Evolutionary conservation across 306 rosid genomes (phyloP).

Genomic region (Gillenia trifoliata): DNA sequence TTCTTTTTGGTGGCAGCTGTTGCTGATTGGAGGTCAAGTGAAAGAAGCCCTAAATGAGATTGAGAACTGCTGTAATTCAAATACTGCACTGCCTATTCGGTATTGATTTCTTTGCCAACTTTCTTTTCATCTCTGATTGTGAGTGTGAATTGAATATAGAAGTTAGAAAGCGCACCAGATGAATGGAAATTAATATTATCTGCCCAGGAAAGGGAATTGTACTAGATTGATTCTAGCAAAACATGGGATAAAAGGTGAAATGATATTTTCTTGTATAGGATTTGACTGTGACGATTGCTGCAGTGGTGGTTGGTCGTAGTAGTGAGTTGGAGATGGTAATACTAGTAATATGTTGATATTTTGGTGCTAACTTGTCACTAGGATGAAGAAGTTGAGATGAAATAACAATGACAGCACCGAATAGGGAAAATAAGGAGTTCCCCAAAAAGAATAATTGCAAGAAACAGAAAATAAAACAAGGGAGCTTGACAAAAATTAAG

Average conservation of each 20-base stretch:
- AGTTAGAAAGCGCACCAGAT: not conserved
- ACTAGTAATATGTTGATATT: too few relatives aligned
- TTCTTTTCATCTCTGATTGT: conserved; percentile 6
- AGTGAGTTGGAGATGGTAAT: too few relatives aligned
- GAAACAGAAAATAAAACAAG: too few relatives aligned
- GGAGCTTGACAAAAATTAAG: too few relatives aligned
- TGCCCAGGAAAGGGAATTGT: not conserved
- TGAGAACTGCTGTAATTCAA: conserved; percentile 44
- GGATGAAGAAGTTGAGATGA: too few relatives aligned
- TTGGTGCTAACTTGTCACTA: too few relatives aligned
- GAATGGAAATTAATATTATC: not conserved
- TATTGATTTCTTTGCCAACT: conserved; percentile 24
- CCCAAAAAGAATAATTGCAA: too few relatives aligned
- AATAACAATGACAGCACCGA: too few relatives aligned
- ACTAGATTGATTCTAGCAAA: not conserved
- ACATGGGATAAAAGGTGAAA: not conserved
- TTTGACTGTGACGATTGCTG: too few relatives aligned
- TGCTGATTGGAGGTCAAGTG: conserved; percentile 70
- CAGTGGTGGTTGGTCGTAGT: too few relatives aligned
- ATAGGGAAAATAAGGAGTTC: too few relatives aligned
- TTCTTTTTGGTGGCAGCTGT: conserved; percentile 39
- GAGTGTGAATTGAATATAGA: not conserved
- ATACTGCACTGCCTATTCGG: conserved; percentile 51
- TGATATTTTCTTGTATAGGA: not conserved
- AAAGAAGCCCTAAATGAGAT: conserved; percentile 50